phyloP scores from a whole-genome alignment of 2,329 filamentous ascomycete species.

The Trichoderma breve region DNA sequence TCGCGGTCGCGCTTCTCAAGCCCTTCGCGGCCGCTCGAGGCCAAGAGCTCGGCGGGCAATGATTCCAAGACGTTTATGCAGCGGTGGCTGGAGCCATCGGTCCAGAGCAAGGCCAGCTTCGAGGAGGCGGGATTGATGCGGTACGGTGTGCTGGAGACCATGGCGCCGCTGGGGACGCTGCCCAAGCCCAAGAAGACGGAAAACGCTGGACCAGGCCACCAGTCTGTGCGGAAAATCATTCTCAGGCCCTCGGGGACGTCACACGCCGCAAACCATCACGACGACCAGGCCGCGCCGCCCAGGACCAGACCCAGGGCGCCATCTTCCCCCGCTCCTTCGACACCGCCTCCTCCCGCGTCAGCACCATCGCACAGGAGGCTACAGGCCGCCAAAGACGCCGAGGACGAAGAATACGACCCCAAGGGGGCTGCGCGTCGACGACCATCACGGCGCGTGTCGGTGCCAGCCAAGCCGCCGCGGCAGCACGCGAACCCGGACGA shows the following conservation, averaged over 20 bases:
- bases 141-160: slow-evolving; percentile 75
- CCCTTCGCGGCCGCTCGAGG: slow-evolving; percentile 45
- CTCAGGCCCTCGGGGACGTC: slow-evolving; percentile 40
- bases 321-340: slow-evolving; percentile 21
- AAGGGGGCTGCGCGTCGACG: slow-evolving; percentile 36
- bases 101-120: slow-evolving; percentile 67
- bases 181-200: slow-evolving; percentile 55
- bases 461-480: slow-evolving; percentile 28
- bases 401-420: slow-evolving; percentile 46
- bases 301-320: slow-evolving; percentile 10
- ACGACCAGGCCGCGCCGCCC: slow-evolving; percentile 13
- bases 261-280: slow-evolving; percentile 27
- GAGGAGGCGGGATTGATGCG: slow-evolving; percentile 73
- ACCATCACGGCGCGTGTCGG: slow-evolving; percentile 34
- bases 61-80: slow-evolving; percentile 52
- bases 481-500: slow-evolving; percentile 23
- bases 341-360: slow-evolving; percentile 23
- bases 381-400: slow-evolving; percentile 31
- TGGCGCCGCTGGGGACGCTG: slow-evolving; percentile 75
- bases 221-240: slow-evolving; percentile 44
- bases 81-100: slow-evolving; percentile 57
- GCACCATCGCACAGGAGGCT: slow-evolving; percentile 25
- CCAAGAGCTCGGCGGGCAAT: slow-evolving; percentile 35
- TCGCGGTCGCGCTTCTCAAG: slow-evolving; percentile 59
- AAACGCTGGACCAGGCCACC: slow-evolving; percentile 26